Evolutionary conservation across 176 grass and related monocot genomes (phyloP), one percentile per base, ranked within the genome.

Genomic region (Oryza punctata): DNA sequence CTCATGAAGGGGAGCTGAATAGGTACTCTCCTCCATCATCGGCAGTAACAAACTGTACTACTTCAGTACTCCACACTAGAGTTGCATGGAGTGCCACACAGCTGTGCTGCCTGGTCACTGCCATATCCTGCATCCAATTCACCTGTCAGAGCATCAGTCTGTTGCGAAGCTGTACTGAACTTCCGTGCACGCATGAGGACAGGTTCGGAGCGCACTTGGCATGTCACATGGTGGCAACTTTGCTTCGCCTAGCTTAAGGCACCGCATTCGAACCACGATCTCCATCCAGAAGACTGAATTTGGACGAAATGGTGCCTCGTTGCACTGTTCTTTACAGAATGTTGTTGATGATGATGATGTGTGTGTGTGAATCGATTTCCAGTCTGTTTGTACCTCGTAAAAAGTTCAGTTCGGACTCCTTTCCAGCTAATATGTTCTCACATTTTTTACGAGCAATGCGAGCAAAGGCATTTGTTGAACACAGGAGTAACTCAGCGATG

Each of bases 141-240:
- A 75, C 81, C 44, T 52, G 72, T 76, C 57, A 61, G 14, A 61
- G 57, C n/a, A 11, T 61, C 29, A 40, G 57, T 66, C 73, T 77
- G 79, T 28, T 25, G 23, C 38, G 65, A 64, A 77, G 40, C 52
- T 64, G 50, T n/a, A 45, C 76, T 80, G 76, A n/a, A 32, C 76
- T 59, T 77, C n/a, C 46, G 81, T 73, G 46, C 81, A 73, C 69
- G 37, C 75, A 57, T 41, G 78, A 75, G 77, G 73, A 10, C 69
- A 40, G 59, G 24, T 47, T 65, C 46, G 30, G 6, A 76, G 50
- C 16, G 65, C 19, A n/a, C 63, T 67, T 12, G 79, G 21, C 21
- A 23, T 60, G 21, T 60, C 72, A 18, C 47, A 46, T 45, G 27
- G 37, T 32, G 75, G 45, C 19, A 25, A 27, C 7, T 3, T 60